phyloP scores from a whole-genome alignment of 2,329 filamentous ascomycete genomes.

The Ceratocystiopsis minuta region DNA sequence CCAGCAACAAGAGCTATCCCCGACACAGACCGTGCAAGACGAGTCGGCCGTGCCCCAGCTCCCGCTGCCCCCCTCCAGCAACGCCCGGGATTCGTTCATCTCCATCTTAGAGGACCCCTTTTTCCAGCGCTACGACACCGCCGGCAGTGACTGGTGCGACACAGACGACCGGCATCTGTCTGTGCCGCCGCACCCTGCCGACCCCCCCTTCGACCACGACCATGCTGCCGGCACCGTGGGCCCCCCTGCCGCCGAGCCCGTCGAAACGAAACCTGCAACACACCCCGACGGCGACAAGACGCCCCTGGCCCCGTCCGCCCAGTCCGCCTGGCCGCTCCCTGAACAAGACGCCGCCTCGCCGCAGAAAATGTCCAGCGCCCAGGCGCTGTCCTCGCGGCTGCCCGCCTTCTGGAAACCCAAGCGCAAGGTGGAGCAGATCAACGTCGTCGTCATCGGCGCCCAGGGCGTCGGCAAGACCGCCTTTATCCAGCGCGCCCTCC shows the following conservation, averaged over 20 bases:
- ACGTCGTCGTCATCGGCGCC: slow-evolving; percentile 49
- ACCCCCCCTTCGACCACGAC: slow-evolving; percentile 6
- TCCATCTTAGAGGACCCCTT: slow-evolving; percentile 39
- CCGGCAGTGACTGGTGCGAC: slow-evolving; percentile 14
- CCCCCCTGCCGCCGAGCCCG: slow-evolving; percentile 22
- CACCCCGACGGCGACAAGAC: slow-evolving; percentile 10
- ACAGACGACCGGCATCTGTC: slow-evolving; percentile 5
- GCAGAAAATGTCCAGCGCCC: neutral
- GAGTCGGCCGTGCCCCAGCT: slow-evolving; percentile 4
- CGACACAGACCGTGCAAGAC: too few species aligned
- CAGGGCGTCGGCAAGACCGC: slow-evolving; percentile 50
- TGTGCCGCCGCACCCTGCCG: slow-evolving; percentile 8
- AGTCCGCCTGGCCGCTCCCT: slow-evolving; percentile 25
- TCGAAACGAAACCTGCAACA: slow-evolving; percentile 11
- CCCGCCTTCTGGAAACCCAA: too few species aligned
- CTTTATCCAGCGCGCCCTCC: slow-evolving; percentile 46
- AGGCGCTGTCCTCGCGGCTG: too few species aligned
- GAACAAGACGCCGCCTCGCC: slow-evolving; percentile 20
- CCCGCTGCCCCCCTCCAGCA: slow-evolving; percentile 8
- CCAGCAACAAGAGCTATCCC: too few species aligned
- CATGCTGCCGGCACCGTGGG: slow-evolving; percentile 9
- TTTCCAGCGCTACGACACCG: slow-evolving; percentile 28
- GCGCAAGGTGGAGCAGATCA: slow-evolving; percentile 36
- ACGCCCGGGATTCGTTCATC: slow-evolving; percentile 27
- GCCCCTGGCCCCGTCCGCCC: slow-evolving; percentile 22